A percentile compares a stretch with the other conserved stretches of the same genome.
phyloP scores from a whole-genome alignment of 768 basidiomycete genomes.

The Clathrus columnatus region DNA sequence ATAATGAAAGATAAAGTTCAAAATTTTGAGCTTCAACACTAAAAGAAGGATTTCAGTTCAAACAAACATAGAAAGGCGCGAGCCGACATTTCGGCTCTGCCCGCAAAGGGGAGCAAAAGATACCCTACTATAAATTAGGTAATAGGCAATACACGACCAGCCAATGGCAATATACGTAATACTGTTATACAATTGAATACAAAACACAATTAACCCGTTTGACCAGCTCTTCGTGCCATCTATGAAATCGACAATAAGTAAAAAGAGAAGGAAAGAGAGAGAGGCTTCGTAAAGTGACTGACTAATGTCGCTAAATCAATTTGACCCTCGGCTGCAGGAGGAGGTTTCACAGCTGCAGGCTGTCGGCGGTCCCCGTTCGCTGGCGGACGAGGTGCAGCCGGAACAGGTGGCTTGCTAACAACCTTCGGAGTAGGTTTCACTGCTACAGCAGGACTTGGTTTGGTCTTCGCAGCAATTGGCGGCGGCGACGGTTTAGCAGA shows the following conservation, averaged over 20 bases:
- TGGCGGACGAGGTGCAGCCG: slow-evolving; percentile 45
- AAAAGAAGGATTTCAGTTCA: too few species aligned
- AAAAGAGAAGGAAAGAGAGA: background rate
- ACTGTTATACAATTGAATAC: background rate
- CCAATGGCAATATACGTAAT: background rate
- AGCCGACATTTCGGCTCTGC: background rate
- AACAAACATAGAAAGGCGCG: background rate
- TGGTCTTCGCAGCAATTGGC: slow-evolving; percentile 57
- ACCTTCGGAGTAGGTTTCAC: slow-evolving; percentile 44
- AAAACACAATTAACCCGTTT: background rate
- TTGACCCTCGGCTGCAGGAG: slow-evolving; percentile 46
- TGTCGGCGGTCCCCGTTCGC: slow-evolving; percentile 29
- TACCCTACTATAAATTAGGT: background rate
- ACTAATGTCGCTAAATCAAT: slow-evolving; percentile 80
- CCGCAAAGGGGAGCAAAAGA: too few species aligned
- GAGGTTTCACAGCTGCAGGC: slow-evolving; percentile 33
- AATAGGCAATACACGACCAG: background rate
- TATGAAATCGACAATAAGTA: background rate
- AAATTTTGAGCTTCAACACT: too few species aligned
- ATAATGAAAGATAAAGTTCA: background rate
- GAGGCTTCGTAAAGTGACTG: slow-evolving; percentile 28
- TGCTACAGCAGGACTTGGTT: slow-evolving; percentile 44
- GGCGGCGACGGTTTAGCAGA: slow-evolving; percentile 49
- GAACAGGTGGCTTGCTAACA: slow-evolving; percentile 54
- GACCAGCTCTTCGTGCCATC: background rate